A percentile compares a stretch with the other conserved stretches of the same genome.
phyloP scores from a whole-genome alignment of 2,329 filamentous ascomycete genomes.

The Dryadomyces quercivorus region DNA sequence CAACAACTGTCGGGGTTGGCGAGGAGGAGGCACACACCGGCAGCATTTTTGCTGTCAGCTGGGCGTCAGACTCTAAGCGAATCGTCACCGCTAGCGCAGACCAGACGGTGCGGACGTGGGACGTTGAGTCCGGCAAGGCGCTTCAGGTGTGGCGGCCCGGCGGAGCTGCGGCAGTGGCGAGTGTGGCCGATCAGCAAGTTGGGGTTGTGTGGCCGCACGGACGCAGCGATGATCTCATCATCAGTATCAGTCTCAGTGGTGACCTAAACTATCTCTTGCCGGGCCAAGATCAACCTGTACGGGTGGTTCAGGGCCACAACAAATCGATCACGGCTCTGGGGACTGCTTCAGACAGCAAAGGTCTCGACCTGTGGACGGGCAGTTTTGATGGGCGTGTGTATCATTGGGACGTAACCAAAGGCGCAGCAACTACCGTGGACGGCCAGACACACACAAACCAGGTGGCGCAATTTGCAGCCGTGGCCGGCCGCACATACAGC shows the following conservation, averaged over 20 bases:
- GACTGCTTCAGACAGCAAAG: constrained; percentile 39
- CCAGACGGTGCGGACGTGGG: constrained; percentile 91
- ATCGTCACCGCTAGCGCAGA: constrained; percentile 90
- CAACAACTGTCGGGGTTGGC: constrained; percentile 43
- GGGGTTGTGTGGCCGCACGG: constrained; percentile 83
- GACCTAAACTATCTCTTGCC: constrained; percentile 81
- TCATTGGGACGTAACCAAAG: constrained; percentile 66
- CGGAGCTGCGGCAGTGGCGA: constrained; percentile 48
- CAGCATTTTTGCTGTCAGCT: constrained; percentile 85
- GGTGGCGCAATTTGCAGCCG: constrained; percentile 61
- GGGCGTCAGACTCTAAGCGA: constrained; percentile 74
- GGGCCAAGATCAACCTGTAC: constrained; percentile 55
- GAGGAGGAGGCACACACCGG: constrained; percentile 60
- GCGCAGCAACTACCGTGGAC: constrained; percentile 58
- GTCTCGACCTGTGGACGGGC: constrained; percentile 67
- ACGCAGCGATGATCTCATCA: constrained; percentile 73
- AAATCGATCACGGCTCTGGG: constrained; percentile 77
- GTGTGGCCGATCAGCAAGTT: constrained; percentile 77
- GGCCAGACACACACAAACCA: constrained; percentile 79
- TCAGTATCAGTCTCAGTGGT: constrained; percentile 78
- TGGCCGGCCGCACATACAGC: constrained; percentile 61
- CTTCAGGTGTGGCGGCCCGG: constrained; percentile 74
- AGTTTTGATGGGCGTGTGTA: constrained; percentile 85
- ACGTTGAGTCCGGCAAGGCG: constrained; percentile 65
- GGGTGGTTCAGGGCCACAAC: constrained; percentile 74